phyloP scores from a whole-genome alignment of 2,329 filamentous ascomycete species.

The Claviceps digitariae region DNA sequence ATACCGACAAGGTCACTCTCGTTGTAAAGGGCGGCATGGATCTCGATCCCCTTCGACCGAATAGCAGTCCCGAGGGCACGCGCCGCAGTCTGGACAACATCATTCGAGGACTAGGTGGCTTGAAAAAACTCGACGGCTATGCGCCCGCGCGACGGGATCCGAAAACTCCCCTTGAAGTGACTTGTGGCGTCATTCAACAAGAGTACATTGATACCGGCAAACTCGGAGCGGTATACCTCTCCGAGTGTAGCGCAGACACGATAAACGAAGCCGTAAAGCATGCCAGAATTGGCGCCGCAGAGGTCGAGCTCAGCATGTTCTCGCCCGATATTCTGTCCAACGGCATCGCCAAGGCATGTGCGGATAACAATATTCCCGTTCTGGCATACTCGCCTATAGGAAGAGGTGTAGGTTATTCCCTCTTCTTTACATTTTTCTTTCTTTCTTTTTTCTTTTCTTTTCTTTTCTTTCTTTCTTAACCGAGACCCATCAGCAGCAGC shows the following conservation, averaged over 20 bases:
- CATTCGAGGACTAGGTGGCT: constrained; percentile 35
- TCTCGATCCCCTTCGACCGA: constrained; percentile 18
- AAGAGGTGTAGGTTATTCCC: constrained; percentile 4
- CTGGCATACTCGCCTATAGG: constrained; percentile 44
- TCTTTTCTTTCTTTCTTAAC: not conserved
- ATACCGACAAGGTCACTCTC: constrained; percentile 47
- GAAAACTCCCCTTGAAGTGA: constrained; percentile 26
- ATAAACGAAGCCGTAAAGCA: constrained; percentile 33
- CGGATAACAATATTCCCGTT: constrained; percentile 52
- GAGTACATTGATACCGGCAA: constrained; percentile 39
- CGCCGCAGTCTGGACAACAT: constrained; percentile 45
- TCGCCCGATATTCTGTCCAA: constrained; percentile 33
- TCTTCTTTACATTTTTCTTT: not conserved
- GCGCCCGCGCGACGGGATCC: constrained; percentile 43
- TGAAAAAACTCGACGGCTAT: constrained; percentile 48
- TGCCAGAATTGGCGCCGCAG: constrained; percentile 32
- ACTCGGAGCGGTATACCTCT: constrained; percentile 36
- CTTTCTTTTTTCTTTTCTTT: not conserved
- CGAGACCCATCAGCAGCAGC: too few relatives aligned
- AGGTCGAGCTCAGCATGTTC: constrained; percentile 41
- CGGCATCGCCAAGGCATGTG: constrained; percentile 40
- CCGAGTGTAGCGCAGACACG: constrained; percentile 35
- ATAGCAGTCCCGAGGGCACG: constrained; percentile 40
- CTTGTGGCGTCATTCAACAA: constrained; percentile 18
- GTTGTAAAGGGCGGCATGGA: constrained; percentile 46